These are phyloP conservation scores for Exophiala sp. DNA, from an alignment of 2,329 filamentous ascomycete genomes.

Conservation along the genomic window DNA sequence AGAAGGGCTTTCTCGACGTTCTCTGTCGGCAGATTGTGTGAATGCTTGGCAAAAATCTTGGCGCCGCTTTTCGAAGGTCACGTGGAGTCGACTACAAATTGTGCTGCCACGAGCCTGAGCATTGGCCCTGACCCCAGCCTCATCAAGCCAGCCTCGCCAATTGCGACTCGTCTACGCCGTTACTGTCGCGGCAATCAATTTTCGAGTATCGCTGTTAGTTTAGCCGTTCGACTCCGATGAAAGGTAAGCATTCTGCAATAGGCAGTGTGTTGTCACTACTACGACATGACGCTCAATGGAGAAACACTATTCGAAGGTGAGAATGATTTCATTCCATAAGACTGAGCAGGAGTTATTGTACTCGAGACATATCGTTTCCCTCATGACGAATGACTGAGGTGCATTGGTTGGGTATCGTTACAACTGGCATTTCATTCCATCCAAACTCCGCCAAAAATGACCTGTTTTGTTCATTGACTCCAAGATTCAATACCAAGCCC, in stretches of 20 bases:
- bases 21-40: constrained; percentile 1
- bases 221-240: no score
- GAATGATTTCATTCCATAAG: constrained; percentile 13
- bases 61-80: constrained; percentile 4
- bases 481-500: constrained; percentile 55
- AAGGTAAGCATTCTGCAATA: no score
- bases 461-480: constrained; percentile 16
- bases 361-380: constrained; percentile 20
- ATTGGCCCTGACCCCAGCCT: background rate
- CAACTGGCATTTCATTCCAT: constrained; percentile 1
- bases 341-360: constrained; percentile 29
- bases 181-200: no score
- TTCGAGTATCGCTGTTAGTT: no score
- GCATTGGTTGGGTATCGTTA: constrained; percentile 23
- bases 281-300: background rate
- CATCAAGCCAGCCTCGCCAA: background rate
- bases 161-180: no score
- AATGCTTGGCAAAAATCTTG: constrained; percentile 7
- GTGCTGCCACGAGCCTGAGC: no score
- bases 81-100: no score
- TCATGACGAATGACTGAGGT: constrained; percentile 5
- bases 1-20: background rate
- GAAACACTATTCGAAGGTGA: background rate
- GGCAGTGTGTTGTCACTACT: no score
- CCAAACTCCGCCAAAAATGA: constrained; percentile 12